Percentiles rank a stretch among this genome's conserved stretches.
These are phyloP conservation scores for Hericium coralloides DNA, from an alignment of 768 basidiomycete genomes.

Conservation along the genomic window DNA sequence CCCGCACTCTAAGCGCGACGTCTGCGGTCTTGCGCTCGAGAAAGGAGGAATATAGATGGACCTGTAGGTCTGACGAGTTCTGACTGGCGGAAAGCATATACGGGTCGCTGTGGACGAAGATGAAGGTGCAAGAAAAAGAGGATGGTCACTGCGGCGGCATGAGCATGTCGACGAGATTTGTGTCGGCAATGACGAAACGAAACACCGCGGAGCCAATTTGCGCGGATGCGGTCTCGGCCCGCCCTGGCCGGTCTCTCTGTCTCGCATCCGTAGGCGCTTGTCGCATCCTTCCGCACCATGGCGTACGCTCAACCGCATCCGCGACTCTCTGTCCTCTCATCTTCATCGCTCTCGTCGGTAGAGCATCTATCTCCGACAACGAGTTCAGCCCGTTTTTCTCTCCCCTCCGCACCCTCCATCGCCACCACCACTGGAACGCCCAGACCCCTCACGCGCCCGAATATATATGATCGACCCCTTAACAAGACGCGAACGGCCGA, in stretches of 20 bases:
- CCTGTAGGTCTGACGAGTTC: conserved; percentile 51
- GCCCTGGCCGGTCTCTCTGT: background rate
- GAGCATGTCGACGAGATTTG: too few species aligned
- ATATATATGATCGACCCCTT: conserved; percentile 83
- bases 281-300: conserved; percentile 23
- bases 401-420: conserved; percentile 47
- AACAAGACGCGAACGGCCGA: conserved; percentile 83
- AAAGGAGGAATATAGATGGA: conserved; percentile 71
- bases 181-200: too few species aligned
- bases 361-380: conserved; percentile 46
- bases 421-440: conserved; percentile 31
- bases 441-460: conserved; percentile 41
- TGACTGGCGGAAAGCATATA: conserved; percentile 33
- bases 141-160: background rate
- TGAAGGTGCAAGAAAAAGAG: background rate
- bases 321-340: conserved; percentile 61
- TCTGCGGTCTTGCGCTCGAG: conserved; percentile 68
- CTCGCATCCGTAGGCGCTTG: background rate
- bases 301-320: conserved; percentile 52
- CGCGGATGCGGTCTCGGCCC: background rate
- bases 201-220: too few species aligned
- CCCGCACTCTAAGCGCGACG: conserved; percentile 61
- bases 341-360: conserved; percentile 39
- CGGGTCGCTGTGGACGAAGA: background rate
- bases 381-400: conserved; percentile 61